Conservation (phyloP, 2,329 filamentous ascomycete genomes). For the Cladosporium sp. region DNA sequence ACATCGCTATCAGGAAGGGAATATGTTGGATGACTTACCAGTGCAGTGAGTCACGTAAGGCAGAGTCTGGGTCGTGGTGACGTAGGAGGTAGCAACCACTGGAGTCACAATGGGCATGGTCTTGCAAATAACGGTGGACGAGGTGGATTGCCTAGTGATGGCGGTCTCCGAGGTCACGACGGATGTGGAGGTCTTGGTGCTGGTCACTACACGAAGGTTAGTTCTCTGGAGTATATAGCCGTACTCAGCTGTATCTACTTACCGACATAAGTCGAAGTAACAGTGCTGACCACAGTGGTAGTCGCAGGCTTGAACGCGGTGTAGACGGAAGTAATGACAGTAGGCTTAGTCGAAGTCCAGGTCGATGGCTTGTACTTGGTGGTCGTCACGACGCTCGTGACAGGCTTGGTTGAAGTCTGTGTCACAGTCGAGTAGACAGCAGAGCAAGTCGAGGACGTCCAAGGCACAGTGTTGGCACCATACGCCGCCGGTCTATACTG, state of each 20-base stretch:
- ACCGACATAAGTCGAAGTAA: background rate
- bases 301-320: constrained; percentile 4
- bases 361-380: constrained; percentile 7
- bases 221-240: background rate
- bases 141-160: background rate
- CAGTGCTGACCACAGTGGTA: background rate
- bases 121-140: constrained; percentile 5
- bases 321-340: constrained; percentile 7
- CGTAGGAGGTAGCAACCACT: background rate
- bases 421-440: constrained; percentile 6
- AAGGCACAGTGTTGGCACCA: background rate
- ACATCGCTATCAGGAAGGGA: background rate
- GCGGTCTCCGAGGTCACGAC: background rate
- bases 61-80: constrained; percentile 1
- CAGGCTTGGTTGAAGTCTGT: background rate
- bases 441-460: constrained; percentile 10
- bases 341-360: constrained; percentile 4
- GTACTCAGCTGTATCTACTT: background rate
- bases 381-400: constrained; percentile 2
- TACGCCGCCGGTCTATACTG: background rate
- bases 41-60: constrained; percentile 9
- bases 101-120: constrained; percentile 4
- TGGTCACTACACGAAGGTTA: background rate
- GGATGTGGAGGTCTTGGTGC: constrained; percentile 8
- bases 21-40: background rate